These are phyloP conservation scores for Eucalyptus pauciflora DNA, from an alignment of 345 rosid species.

Conservation along the genomic window DNA sequence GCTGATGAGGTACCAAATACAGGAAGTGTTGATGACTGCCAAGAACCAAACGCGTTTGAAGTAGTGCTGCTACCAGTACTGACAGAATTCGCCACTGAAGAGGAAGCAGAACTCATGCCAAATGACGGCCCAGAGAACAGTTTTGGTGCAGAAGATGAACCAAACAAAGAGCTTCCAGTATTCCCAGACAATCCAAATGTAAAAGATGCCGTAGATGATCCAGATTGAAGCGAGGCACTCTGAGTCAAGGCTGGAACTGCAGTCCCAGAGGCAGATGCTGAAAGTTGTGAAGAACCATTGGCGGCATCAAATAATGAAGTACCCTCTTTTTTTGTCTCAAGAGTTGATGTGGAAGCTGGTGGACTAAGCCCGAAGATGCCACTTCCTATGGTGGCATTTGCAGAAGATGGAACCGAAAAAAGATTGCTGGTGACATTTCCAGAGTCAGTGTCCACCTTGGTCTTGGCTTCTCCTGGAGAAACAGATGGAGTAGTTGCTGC, in stretches of 20 bases:
- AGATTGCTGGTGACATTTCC: constrained; percentile 13
- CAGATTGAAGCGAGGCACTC: constrained; percentile 37
- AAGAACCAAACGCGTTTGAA: constrained; percentile 36
- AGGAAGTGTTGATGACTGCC: constrained; percentile 39
- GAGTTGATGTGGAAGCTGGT: constrained; percentile 17
- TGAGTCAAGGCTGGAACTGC: constrained; percentile 32
- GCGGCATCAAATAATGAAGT: constrained; percentile 24
- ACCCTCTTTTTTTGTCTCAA: constrained; percentile 30
- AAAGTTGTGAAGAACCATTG: constrained; percentile 8
- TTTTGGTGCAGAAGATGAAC: constrained; percentile 28
- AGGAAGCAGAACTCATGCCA: constrained; percentile 26
- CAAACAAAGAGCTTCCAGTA: constrained; percentile 36
- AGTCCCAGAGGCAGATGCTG: constrained; percentile 24
- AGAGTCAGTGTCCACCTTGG: constrained; percentile 7
- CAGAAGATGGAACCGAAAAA: constrained; percentile 26
- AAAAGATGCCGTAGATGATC: constrained; percentile 36
- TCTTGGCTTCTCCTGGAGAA: constrained; percentile 27
- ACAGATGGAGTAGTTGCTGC: constrained; percentile 6
- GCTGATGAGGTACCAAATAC: constrained; percentile 25
- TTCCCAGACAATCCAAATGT: constrained; percentile 35
- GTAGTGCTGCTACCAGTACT: constrained; percentile 27
- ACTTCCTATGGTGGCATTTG: constrained; percentile 20
- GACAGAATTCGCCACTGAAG: constrained; percentile 20
- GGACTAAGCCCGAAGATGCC: constrained; percentile 37
- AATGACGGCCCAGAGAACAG: constrained; percentile 31